Evolutionary conservation across 148 eudicot genomes (phyloP), one percentile per base, ranked within the genome.

Genomic region (Chenopodium formosanum): DNA sequence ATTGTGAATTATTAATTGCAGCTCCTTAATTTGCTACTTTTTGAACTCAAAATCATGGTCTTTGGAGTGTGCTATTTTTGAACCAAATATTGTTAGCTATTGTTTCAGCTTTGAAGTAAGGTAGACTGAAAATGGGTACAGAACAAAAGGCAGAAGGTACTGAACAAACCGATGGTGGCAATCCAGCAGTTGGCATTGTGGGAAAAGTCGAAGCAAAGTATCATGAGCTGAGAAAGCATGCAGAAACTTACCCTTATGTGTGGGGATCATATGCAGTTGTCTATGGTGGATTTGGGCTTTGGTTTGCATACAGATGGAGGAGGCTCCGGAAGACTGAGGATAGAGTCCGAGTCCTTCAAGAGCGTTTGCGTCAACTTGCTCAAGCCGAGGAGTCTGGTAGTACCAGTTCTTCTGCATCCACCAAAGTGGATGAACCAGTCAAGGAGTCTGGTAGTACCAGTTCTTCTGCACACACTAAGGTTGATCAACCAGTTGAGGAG

Each of bases 261-360:
- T 95, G 99, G 97, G 92, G 86, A 48, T 92, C 99, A 48, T 95
- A 95, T 79, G 69, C 79, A 12, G 81, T 94, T 64, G 98, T 92
- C n/a, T 94, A 95, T 69, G 94, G 97, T 22, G 93, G 94, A 19
- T 86, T 95, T 84, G 93, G 92, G n/a, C 86, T 94, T 22, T 93
- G 97, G 97, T 40, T 83, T 31, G 79, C 97, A 19, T 95, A 94
- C 83, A 86, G 94, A 79, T 95, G 91, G 89, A 89, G 90, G 82
- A 92, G 84, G 85, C 97, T 95, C 19, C 91, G 94, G 2, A 86
- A 52, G 65, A 93, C 94, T 16, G 97, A 95, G 81, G 90, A 90
- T 65, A 91, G 96, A 85, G 90, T 95, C 74, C 92, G 93, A 64
- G 89, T 46, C 65, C 96, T 92, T 85, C 96, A 93, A 83, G 90